These are phyloP conservation scores for Colletotrichum falcatum DNA, from an alignment of 2,329 filamentous ascomycete species.

Conservation along the genomic window DNA sequence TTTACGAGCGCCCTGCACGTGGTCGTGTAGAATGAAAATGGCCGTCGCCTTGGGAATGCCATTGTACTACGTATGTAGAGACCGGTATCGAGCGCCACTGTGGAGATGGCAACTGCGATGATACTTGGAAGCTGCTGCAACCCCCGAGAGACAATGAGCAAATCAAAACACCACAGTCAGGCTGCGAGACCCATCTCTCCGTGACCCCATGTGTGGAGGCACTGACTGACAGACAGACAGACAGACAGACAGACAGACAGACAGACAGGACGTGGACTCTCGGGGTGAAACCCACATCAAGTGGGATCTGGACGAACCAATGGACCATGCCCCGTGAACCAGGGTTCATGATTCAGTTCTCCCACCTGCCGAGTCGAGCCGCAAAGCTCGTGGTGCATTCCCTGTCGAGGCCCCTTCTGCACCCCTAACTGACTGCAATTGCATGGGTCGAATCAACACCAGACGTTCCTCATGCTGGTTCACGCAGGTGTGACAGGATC, in stretches of 20 bases:
- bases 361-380: slow-evolving; percentile 12
- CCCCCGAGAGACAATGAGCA: neutral
- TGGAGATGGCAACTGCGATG: slow-evolving; percentile 11
- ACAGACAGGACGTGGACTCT: slow-evolving; percentile 10
- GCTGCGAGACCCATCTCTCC: neutral
- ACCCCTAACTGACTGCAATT: slow-evolving; percentile 7
- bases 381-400: slow-evolving; percentile 9
- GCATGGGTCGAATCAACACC: slow-evolving; percentile 33
- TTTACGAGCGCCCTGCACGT: slow-evolving; percentile 14
- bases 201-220: slow-evolving; percentile 5
- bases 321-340: slow-evolving; percentile 9
- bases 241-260: too few species aligned
- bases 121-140: neutral
- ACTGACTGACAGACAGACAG: too few species aligned
- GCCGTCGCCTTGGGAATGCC: neutral
- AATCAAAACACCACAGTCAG: neutral
- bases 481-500: slow-evolving; percentile 9
- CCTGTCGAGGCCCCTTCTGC: neutral
- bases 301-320: slow-evolving; percentile 32
- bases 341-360: slow-evolving; percentile 34
- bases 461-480: slow-evolving; percentile 11
- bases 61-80: too few species aligned
- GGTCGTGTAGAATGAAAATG: neutral
- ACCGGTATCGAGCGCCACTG: neutral
- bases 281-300: slow-evolving; percentile 14